Conservation (phyloP, 495 filamentous ascomycete species). For the Aspergillus sparsus region DNA sequence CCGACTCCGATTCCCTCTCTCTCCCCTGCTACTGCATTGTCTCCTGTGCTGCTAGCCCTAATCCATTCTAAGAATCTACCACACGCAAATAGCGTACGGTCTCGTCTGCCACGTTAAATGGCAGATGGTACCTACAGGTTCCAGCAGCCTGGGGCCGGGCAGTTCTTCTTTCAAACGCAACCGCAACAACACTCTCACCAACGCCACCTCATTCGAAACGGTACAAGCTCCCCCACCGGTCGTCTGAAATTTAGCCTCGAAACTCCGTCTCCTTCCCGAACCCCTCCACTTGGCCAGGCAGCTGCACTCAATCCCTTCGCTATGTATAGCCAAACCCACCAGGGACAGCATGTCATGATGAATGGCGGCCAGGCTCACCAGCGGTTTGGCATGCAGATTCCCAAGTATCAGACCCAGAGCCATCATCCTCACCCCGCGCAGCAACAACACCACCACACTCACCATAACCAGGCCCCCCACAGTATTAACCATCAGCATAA, state of each 20-base stretch:
- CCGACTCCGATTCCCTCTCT: conserved; percentile 42
- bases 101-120: conserved; percentile 65
- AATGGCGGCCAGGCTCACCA: conserved; percentile 63
- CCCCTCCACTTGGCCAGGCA: conserved; percentile 63
- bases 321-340: conserved; percentile 83
- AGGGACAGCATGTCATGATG: conserved; percentile 80
- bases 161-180: conserved; percentile 61
- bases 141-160: conserved; percentile 69
- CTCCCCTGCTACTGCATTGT: conserved; percentile 30
- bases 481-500: conserved; percentile 73
- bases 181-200: conserved; percentile 52
- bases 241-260: conserved; percentile 56
- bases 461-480: conserved; percentile 71
- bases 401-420: conserved; percentile 68
- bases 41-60: conserved; percentile 24
- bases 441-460: conserved; percentile 71
- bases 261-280: conserved; percentile 71
- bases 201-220: conserved; percentile 56
- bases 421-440: conserved; percentile 74
- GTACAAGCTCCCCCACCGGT: conserved; percentile 52
- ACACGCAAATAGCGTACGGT: conserved; percentile 39
- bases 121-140: conserved; percentile 82
- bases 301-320: conserved; percentile 64
- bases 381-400: conserved; percentile 64
- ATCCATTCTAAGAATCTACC: conserved; percentile 28